A percentile compares a stretch with the other conserved stretches of the same genome.
phyloP scores from a whole-genome alignment of 108 stramenopile genomes.

The Aurantiochytrium sp. region DNA sequence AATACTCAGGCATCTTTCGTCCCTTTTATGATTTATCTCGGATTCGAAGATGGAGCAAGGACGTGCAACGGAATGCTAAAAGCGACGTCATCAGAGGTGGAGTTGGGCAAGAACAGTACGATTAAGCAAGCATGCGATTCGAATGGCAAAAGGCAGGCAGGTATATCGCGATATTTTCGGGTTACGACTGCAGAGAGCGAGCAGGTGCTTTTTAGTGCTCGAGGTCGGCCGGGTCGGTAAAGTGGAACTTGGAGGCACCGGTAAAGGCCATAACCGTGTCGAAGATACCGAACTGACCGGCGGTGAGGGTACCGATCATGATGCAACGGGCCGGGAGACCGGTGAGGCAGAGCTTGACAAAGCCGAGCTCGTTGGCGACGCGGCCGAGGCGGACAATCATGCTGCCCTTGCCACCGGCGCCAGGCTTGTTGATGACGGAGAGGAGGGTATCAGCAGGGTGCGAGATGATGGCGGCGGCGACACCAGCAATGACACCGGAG shows the following conservation, averaged over 20 bases:
- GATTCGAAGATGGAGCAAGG: too few species aligned
- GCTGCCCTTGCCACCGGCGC: slow-evolving; percentile 85
- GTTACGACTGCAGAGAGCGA: too few species aligned
- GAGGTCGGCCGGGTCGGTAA: slow-evolving; percentile 69
- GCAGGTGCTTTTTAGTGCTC: slow-evolving; percentile 1
- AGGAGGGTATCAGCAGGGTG: slow-evolving; percentile 98
- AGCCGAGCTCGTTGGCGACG: slow-evolving; percentile 89
- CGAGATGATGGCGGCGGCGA: slow-evolving; percentile 94
- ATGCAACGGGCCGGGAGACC: slow-evolving; percentile 93
- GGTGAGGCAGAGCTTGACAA: slow-evolving; percentile 88
- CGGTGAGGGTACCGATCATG: slow-evolving; percentile 98
- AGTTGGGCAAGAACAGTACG: too few species aligned
- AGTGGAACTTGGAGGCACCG: slow-evolving; percentile 95
- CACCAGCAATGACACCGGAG: slow-evolving; percentile 90
- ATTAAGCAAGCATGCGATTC: too few species aligned
- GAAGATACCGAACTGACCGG: slow-evolving; percentile 98
- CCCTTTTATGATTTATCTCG: too few species aligned
- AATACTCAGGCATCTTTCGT: too few species aligned
- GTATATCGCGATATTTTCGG: too few species aligned
- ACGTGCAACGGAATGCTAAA: too few species aligned
- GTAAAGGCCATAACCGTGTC: slow-evolving; percentile 91
- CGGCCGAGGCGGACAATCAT: slow-evolving; percentile 78
- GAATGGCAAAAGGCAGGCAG: too few species aligned
- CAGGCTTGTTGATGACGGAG: slow-evolving; percentile 94
- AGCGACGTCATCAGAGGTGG: too few species aligned